Conservation (phyloP, 306 rosid species). For the Prunus fruticosa region DNA sequence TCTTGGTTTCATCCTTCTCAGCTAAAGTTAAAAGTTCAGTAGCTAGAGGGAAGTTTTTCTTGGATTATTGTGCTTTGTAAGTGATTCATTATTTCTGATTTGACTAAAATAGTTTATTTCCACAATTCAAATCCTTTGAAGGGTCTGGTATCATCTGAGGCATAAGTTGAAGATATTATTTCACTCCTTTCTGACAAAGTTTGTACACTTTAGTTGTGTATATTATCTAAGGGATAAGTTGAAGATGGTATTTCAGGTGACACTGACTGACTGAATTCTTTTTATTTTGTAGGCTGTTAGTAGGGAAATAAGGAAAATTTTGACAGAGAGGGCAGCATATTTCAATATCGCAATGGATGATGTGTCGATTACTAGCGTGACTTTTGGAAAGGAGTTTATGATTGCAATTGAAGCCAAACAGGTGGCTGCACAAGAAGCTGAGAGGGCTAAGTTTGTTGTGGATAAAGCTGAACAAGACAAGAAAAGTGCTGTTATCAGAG, state of each 20-base stretch:
- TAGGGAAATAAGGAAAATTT: conserved; percentile 69
- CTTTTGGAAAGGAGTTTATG: conserved; percentile 74
- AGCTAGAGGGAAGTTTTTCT: neutral
- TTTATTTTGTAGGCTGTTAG: conserved; percentile 58
- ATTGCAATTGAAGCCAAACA: conserved; percentile 96
- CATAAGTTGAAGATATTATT: neutral
- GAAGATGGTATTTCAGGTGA: neutral
- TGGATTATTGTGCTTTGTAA: neutral
- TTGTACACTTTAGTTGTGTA: neutral
- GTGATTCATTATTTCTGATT: neutral
- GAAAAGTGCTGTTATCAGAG: conserved; percentile 76
- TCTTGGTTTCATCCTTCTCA: neutral
- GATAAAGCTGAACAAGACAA: conserved; percentile 92
- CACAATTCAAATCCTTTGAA: neutral
- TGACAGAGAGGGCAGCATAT: conserved; percentile 72
- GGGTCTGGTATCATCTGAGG: neutral
- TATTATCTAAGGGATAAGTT: neutral
- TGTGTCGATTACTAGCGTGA: conserved; percentile 75
- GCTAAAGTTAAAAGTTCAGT: neutral
- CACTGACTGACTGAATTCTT: neutral
- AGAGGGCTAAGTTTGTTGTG: conserved; percentile 88
- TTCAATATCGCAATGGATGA: conserved; percentile 90
- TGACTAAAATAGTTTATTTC: neutral
- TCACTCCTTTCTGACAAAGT: neutral
- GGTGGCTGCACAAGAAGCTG: conserved; percentile 95